phyloP scores from a whole-genome alignment of 306 rosid species.

The Herpetospermum pedunculosum region DNA sequence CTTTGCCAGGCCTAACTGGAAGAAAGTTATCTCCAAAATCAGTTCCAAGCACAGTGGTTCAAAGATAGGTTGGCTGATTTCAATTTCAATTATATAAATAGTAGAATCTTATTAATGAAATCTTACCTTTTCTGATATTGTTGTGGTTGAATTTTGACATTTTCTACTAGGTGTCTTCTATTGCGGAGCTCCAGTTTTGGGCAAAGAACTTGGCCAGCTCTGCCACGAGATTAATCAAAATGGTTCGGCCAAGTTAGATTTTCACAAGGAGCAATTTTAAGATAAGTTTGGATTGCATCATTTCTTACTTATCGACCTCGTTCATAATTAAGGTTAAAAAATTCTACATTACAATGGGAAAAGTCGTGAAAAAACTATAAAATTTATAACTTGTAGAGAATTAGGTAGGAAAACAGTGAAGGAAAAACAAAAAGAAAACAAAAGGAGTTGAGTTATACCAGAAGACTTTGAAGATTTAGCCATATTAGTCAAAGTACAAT shows the following conservation, averaged over 20 bases:
- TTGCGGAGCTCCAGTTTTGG: constrained; percentile 92
- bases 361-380: neutral
- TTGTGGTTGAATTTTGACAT: constrained; percentile 16
- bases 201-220: constrained; percentile 83
- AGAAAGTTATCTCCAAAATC: constrained; percentile 83
- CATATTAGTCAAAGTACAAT: neutral
- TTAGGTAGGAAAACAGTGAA: neutral
- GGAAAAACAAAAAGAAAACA: neutral
- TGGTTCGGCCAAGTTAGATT: constrained; percentile 91
- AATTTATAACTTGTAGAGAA: neutral
- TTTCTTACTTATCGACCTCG: neutral
- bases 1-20: constrained; percentile 99
- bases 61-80: constrained; percentile 55
- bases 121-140: neutral
- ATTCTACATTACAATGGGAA: neutral
- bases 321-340: neutral
- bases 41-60: constrained; percentile 84
- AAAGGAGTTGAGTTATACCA: neutral
- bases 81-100: neutral
- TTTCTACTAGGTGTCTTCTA: constrained; percentile 75
- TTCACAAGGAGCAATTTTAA: constrained; percentile 94
- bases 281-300: constrained; percentile 6
- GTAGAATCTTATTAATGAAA: neutral
- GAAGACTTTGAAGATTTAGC: neutral
- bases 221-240: constrained; percentile 83